These are phyloP conservation scores for Tilletia walkeri DNA, from an alignment of 1,284 basidiomycete species.

Conservation along the genomic window DNA sequence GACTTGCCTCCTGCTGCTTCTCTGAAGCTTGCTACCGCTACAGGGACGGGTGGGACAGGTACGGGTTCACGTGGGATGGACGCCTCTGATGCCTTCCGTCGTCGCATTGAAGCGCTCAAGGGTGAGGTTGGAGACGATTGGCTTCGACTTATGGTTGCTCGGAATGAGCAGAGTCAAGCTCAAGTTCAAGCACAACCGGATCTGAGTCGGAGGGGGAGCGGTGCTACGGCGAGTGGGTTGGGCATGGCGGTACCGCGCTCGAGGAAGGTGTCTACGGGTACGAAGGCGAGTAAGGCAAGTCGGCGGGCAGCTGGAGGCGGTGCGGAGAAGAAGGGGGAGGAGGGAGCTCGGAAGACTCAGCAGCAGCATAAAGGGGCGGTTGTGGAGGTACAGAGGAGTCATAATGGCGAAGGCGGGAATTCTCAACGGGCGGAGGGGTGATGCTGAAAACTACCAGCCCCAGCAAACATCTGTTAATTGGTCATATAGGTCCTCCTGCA, in stretches of 20 bases:
- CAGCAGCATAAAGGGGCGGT: slow-evolving; percentile 3
- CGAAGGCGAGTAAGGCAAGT: background rate
- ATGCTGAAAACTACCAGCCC: too few species aligned
- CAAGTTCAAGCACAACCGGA: background rate
- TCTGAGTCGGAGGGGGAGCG: background rate
- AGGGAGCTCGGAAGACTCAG: background rate
- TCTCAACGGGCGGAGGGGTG: too few species aligned
- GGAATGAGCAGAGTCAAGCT: background rate
- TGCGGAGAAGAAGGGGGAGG: background rate
- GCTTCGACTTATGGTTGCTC: slow-evolving; percentile 32
- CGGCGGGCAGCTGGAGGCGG: background rate
- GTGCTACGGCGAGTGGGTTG: background rate
- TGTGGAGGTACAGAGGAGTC: background rate
- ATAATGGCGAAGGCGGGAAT: too few species aligned
- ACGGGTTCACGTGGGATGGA: background rate
- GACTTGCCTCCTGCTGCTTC: background rate
- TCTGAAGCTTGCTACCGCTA: background rate
- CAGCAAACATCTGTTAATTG: too few species aligned
- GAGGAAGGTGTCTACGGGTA: slow-evolving; percentile 1
- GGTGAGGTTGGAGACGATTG: slow-evolving; percentile 52
- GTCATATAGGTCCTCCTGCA: too few species aligned
- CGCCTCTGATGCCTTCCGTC: slow-evolving; percentile 26
- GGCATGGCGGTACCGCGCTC: background rate
- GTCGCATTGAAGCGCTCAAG: slow-evolving; percentile 49
- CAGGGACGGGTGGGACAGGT: background rate